A percentile compares a stretch with the other conserved stretches of the same genome.
These are phyloP conservation scores for Monilinia polystroma DNA, from an alignment of 2,329 filamentous ascomycete genomes.

Conservation along the genomic window DNA sequence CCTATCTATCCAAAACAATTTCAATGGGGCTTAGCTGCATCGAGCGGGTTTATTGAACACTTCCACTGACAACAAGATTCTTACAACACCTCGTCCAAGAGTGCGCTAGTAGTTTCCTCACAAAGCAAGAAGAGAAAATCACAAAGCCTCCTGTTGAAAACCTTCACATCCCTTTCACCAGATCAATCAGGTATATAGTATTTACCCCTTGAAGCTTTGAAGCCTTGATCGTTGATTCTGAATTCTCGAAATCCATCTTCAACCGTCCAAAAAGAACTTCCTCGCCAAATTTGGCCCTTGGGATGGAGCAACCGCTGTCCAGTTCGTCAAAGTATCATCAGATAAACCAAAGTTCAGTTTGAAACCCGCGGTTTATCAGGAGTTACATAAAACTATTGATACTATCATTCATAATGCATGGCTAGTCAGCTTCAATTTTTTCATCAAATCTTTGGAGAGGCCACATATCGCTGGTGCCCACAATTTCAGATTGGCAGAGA, in stretches of 20 bases:
- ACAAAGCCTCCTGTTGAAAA: background rate
- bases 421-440: conserved; percentile 44
- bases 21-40: background rate
- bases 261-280: conserved; percentile 41
- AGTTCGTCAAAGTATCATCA: background rate
- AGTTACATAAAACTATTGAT: background rate
- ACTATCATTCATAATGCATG: conserved; percentile 35
- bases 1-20: background rate
- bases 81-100: background rate
- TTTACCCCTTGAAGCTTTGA: conserved; percentile 48
- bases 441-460: conserved; percentile 40
- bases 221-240: conserved; percentile 36
- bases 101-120: background rate
- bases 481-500: conserved; percentile 35
- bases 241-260: conserved; percentile 46
- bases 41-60: too few species aligned
- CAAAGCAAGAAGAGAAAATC: background rate
- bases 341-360: background rate
- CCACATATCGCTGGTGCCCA: conserved; percentile 42
- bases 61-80: background rate
- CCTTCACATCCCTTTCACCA: conserved; percentile 45
- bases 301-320: background rate
- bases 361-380: background rate
- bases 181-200: conserved; percentile 50
- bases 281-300: background rate